Conservation (phyloP, 371 early-diverging fungal genomes). For the Actinomortierella ambigua region DNA sequence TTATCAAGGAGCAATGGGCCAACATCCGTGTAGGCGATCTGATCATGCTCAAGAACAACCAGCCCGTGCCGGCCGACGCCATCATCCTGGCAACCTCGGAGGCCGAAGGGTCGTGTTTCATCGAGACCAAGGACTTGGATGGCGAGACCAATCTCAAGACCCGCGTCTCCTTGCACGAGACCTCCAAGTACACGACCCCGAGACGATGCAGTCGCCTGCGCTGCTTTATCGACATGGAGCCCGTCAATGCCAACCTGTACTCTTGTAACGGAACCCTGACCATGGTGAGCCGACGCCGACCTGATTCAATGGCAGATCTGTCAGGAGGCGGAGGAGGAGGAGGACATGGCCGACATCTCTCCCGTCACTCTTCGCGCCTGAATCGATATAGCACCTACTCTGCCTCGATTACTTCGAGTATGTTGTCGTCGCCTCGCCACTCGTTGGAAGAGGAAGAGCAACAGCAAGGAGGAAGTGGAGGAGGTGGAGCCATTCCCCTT, state of each 20-base stretch:
- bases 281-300: constrained; percentile 18
- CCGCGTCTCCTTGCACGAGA: constrained; percentile 62
- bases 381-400: constrained; percentile 68
- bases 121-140: constrained; percentile 96
- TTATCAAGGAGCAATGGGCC: constrained; percentile 61
- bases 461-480: neutral
- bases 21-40: constrained; percentile 82
- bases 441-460: constrained; percentile 27
- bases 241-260: constrained; percentile 78
- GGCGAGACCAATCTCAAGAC: constrained; percentile 92
- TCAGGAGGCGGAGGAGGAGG: constrained; percentile 8
- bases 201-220: constrained; percentile 61
- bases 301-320: constrained; percentile 3
- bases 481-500: neutral
- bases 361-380: too few species aligned
- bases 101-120: constrained; percentile 85
- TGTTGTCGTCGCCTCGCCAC: constrained; percentile 39
- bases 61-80: constrained; percentile 95
- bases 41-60: constrained; percentile 75
- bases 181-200: constrained; percentile 63
- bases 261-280: constrained; percentile 73
- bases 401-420: constrained; percentile 60
- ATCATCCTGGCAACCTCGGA: constrained; percentile 87
- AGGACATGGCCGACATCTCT: constrained; percentile 7
- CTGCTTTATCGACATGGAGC: constrained; percentile 79